These are phyloP conservation scores for Ophiosphaerella korrae DNA, from an alignment of 2,329 filamentous ascomycete genomes.

Conservation along the genomic window DNA sequence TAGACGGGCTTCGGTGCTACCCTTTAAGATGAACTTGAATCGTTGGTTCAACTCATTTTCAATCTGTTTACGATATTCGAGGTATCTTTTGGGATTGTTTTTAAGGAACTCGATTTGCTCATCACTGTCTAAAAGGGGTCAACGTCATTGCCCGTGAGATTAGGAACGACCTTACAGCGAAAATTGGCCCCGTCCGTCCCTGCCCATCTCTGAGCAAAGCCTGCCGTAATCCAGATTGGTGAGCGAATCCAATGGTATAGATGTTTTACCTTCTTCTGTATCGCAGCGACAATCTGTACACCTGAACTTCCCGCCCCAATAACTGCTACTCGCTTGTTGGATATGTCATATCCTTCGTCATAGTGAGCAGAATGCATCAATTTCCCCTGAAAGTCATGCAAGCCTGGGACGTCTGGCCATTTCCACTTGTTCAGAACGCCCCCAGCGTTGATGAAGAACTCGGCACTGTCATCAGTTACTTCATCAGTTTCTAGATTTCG, in stretches of 20 bases:
- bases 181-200: conserved; percentile 56
- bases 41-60: conserved; percentile 58
- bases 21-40: conserved; percentile 60
- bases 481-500: conserved; percentile 19
- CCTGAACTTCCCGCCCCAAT: conserved; percentile 50
- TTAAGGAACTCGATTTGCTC: conserved; percentile 48
- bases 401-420: conserved; percentile 49
- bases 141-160: conserved; percentile 2
- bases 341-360: conserved; percentile 45
- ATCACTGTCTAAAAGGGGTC: conserved; percentile 37
- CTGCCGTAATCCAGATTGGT: conserved; percentile 56
- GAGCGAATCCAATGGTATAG: conserved; percentile 52
- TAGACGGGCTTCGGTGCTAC: conserved; percentile 51
- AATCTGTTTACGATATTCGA: conserved; percentile 55
- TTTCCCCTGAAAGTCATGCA: conserved; percentile 49
- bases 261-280: conserved; percentile 46
- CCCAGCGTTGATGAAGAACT: conserved; percentile 31
- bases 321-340: conserved; percentile 50
- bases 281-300: conserved; percentile 51
- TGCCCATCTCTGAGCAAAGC: conserved; percentile 55
- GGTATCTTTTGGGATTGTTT: conserved; percentile 51
- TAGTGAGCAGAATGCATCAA: conserved; percentile 52
- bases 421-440: conserved; percentile 44
- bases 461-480: conserved; percentile 23
- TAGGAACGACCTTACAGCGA: conserved; percentile 37